Evolutionary conservation across 2,329 filamentous ascomycete genomes (phyloP).

Genomic region (Pseudogymnoascus sp.): DNA sequence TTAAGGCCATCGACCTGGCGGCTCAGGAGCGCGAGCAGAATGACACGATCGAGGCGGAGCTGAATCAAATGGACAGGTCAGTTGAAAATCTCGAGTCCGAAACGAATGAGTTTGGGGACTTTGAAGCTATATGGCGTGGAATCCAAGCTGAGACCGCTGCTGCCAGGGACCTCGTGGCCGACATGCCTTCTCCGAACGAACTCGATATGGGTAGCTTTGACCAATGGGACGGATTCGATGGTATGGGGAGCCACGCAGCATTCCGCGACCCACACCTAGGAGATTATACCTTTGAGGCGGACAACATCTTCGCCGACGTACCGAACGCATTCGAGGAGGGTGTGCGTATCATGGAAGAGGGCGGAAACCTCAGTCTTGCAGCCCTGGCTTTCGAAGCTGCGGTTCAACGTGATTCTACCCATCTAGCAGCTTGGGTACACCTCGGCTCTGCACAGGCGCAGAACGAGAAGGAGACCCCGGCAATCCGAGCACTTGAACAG

Average conservation of each 20-base stretch:
- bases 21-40: conserved; percentile 37
- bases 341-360: conserved; percentile 83
- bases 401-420: conserved; percentile 77
- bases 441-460: conserved; percentile 90
- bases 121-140: conserved; percentile 82
- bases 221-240: conserved; percentile 72
- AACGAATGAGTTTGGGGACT: conserved; percentile 71
- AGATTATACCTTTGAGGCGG: conserved; percentile 88
- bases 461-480: conserved; percentile 96
- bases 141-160: conserved; percentile 69
- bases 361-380: conserved; percentile 87
- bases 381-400: conserved; percentile 94
- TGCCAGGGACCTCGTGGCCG: conserved; percentile 59
- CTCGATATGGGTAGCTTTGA: conserved; percentile 63
- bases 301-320: conserved; percentile 79
- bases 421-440: conserved; percentile 89
- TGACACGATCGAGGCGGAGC: conserved; percentile 46
- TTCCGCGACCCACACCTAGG: conserved; percentile 72
- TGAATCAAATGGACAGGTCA: conserved; percentile 84
- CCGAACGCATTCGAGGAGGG: conserved; percentile 88
- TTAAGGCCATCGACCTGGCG: conserved; percentile 73
- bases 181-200: conserved; percentile 36
- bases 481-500: conserved; percentile 87
- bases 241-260: conserved; percentile 54
- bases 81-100: conserved; percentile 56